These are phyloP conservation scores for Ustilago trichophora DNA, from an alignment of 1,284 basidiomycete genomes.

Conservation along the genomic window DNA sequence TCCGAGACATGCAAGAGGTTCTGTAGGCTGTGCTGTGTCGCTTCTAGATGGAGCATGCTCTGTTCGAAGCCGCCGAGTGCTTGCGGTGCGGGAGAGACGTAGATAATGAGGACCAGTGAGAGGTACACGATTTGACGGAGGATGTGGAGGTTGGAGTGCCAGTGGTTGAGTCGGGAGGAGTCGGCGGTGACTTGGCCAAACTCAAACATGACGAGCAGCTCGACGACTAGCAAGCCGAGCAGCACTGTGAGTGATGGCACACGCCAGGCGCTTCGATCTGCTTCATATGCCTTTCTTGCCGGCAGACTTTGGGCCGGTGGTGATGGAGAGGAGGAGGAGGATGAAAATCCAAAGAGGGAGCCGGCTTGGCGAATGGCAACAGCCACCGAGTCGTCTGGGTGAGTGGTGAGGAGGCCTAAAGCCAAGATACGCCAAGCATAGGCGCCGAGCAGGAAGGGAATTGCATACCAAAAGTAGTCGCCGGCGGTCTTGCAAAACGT, in stretches of 20 bases:
- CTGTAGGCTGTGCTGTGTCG: conserved; percentile 24
- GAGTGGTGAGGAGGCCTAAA: conserved; percentile 32
- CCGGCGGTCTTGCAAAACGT: conserved; percentile 30
- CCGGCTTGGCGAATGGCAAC: conserved; percentile 30
- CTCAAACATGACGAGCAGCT: conserved; percentile 40
- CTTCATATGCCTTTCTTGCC: conserved; percentile 8
- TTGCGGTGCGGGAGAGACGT: conserved; percentile 17
- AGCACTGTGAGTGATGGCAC: conserved; percentile 11
- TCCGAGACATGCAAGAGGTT: conserved; percentile 26
- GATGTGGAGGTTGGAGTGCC: conserved; percentile 41
- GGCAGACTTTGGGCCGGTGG: neutral
- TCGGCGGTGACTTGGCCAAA: conserved; percentile 29
- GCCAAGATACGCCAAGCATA: conserved; percentile 43
- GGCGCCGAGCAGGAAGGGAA: conserved; percentile 23
- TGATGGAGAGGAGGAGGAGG: too few species aligned
- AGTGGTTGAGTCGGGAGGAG: conserved; percentile 28
- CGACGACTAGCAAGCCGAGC: conserved; percentile 10
- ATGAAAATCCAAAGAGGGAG: conserved; percentile 1
- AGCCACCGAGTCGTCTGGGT: conserved; percentile 38
- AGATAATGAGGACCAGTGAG: conserved; percentile 24
- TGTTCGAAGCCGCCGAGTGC: conserved; percentile 18
- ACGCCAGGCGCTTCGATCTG: conserved; percentile 36
- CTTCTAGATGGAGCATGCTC: conserved; percentile 16
- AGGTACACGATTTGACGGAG: conserved; percentile 24
- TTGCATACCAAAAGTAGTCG: conserved; percentile 37